Conservation (phyloP, 805 yeast genomes). For the Wickerhamiella cacticola region DNA sequence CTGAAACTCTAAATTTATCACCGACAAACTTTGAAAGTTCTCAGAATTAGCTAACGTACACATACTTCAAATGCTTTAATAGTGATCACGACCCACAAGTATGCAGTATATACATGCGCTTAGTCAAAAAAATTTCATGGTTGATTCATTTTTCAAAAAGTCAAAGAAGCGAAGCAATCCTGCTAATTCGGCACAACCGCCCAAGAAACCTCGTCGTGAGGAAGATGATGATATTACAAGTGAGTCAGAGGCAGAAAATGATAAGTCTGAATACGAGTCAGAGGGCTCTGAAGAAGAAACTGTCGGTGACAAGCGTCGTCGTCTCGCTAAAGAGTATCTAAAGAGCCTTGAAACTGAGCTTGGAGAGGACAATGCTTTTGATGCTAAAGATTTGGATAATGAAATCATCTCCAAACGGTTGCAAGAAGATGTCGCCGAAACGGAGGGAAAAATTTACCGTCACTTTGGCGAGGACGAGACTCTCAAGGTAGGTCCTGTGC, state of each 20-base stretch:
- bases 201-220: conserved; percentile 9
- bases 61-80: no score
- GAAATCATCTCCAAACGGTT: conserved; percentile 74
- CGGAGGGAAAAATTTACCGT: conserved; percentile 63
- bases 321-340: conserved; percentile 86
- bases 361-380: conserved; percentile 30
- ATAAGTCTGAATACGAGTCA: conserved; percentile 41
- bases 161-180: conserved; percentile 13
- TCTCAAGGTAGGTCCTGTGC: conserved; percentile 9
- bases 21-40: no score
- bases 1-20: no score
- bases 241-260: conserved; percentile 17
- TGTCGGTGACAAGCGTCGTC: conserved; percentile 86
- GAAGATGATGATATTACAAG: conserved; percentile 16
- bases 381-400: conserved; percentile 74
- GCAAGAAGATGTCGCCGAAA: conserved; percentile 80
- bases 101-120: conserved; percentile 1
- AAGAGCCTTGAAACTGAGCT: conserved; percentile 57
- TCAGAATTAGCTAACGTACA: no score
- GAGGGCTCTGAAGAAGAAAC: conserved; percentile 57
- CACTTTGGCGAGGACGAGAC: conserved; percentile 32
- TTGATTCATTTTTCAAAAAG: conserved; percentile 18
- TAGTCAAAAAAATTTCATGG: conserved; percentile 15
- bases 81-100: not conserved
- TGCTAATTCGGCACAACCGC: not conserved